Percentiles rank a stretch among this genome's conserved stretches.
Conservation (phyloP, 306 rosid species). For the Gleditsia sinensis region DNA sequence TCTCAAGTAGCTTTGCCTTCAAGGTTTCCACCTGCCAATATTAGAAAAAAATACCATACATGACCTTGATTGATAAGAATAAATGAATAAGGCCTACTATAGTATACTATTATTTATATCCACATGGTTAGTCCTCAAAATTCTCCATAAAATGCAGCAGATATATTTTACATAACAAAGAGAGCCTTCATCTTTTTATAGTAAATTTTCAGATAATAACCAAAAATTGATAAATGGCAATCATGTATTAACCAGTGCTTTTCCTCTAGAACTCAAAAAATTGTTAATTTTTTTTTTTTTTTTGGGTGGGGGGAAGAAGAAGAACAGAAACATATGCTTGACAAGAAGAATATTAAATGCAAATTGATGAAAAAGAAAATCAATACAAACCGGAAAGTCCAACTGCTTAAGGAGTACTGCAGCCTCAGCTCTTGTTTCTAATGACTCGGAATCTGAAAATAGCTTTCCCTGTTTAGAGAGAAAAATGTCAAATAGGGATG, state of each 20-base stretch:
- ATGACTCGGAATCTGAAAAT: conserved; percentile 83
- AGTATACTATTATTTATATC: background rate
- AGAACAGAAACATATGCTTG: background rate
- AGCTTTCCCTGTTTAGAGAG: conserved; percentile 62
- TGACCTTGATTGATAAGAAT: conserved; percentile 12
- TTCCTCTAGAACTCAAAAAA: background rate
- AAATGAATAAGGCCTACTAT: background rate
- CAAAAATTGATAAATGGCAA: background rate
- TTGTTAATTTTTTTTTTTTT: background rate
- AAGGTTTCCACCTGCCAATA: conserved; percentile 72
- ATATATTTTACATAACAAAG: background rate
- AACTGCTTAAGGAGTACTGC: conserved; percentile 85
- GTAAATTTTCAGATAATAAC: background rate
- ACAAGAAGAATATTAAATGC: background rate
- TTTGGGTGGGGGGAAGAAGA: background rate
- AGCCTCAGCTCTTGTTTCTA: conserved; percentile 94
- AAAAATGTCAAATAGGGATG: conserved; percentile 31
- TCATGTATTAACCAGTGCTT: conserved; percentile 1
- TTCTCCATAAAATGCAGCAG: conserved; percentile 9
- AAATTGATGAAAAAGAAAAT: background rate
- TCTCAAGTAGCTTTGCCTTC: conserved; percentile 73
- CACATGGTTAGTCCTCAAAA: background rate
- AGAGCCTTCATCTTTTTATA: background rate
- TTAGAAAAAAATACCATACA: conserved; percentile 25
- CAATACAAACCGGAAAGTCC: conserved; percentile 68